Evolutionary conservation across 169 alveolate genomes (phyloP).

Genomic region (Cryptosporidium sp.): DNA sequence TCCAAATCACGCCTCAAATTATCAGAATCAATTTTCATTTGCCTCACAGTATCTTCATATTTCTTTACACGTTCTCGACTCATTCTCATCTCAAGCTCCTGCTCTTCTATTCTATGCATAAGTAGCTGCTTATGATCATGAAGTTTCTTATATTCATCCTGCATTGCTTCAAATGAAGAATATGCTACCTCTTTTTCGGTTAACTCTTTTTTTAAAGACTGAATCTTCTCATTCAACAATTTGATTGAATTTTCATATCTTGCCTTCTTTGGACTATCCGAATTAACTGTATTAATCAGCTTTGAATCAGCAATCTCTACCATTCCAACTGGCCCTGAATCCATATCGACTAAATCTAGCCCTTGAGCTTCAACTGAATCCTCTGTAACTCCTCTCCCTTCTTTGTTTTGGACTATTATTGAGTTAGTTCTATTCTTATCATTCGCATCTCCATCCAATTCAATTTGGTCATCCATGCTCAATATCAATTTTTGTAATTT

Average conservation of each 20-base stretch:
- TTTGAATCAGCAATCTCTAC: neutral
- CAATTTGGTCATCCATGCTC: neutral
- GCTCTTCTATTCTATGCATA: conserved; percentile 53
- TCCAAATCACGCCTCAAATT: conserved; percentile 23
- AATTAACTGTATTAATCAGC: neutral
- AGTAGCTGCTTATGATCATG: conserved; percentile 47
- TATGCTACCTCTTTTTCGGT: conserved; percentile 18
- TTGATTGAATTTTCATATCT: conserved; percentile 15
- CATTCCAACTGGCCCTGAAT: neutral
- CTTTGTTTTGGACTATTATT: neutral
- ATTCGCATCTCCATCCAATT: conserved; percentile 1
- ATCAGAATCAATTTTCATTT: conserved; percentile 27
- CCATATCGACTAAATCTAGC: neutral
- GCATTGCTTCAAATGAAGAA: conserved; percentile 30
- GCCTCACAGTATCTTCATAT: conserved; percentile 25
- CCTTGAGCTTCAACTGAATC: neutral
- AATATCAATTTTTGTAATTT: neutral
- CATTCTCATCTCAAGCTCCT: conserved; percentile 29
- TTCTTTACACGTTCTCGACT: conserved; percentile 13
- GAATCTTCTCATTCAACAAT: conserved; percentile 37
- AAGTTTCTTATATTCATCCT: conserved; percentile 46
- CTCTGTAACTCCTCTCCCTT: neutral
- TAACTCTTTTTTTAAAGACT: conserved; percentile 34
- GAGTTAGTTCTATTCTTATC: neutral
- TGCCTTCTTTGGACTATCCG: conserved; percentile 50